Evolutionary conservation across 2,329 filamentous ascomycete species (phyloP), one percentile per base, ranked within the genome.

Genomic region (Trematosphaeria pertusa): DNA sequence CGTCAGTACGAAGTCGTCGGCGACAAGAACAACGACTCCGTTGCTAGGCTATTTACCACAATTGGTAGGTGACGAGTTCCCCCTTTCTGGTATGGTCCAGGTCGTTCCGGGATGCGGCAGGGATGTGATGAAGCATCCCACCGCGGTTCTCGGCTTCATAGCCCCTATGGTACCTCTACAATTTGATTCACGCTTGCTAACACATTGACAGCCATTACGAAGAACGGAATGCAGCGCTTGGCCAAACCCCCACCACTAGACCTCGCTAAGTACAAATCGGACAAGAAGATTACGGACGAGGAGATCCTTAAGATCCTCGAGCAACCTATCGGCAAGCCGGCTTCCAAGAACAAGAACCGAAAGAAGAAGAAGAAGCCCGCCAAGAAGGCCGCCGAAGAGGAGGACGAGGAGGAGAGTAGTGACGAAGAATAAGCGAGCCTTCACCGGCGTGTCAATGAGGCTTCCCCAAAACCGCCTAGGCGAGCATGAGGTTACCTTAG

Each of bases 271-370:
- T 85, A 87, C 81, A 88, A 96, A 83, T 87, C 90, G 24, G 92
- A 97, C 75, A 97, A 97, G 85, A 97, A 97, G 84, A 96, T 99
- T 68, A 87, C 86, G 59, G 93, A 97, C 58, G 91, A 96, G 78
- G 93, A 97, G 78, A 82, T 99, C 59, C 85, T 97, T 63, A 90
- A 94, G 81, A 93, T 97, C 57, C 83, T 99, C 40, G 91, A 94
- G 77, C 89, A 89, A 74, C 93, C 93, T 22, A 77, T 96, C 63
- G 77, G 80, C 51, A 84, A 82, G 69, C 77, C 80, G 17, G 77
- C 79, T 33, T 80, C 87, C 58, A 90, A 89, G 77, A 89, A 89
- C 78, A 91, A 92, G 73, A 92, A 91, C 71, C 93, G 91, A 81
- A 73, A 65, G 58, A 92, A 91, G 82, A 73, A 73, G 70, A 95